A percentile compares a stretch with the other conserved stretches of the same genome.
Conservation (phyloP, 306 rosid species). For the Prunus kanzakura region DNA sequence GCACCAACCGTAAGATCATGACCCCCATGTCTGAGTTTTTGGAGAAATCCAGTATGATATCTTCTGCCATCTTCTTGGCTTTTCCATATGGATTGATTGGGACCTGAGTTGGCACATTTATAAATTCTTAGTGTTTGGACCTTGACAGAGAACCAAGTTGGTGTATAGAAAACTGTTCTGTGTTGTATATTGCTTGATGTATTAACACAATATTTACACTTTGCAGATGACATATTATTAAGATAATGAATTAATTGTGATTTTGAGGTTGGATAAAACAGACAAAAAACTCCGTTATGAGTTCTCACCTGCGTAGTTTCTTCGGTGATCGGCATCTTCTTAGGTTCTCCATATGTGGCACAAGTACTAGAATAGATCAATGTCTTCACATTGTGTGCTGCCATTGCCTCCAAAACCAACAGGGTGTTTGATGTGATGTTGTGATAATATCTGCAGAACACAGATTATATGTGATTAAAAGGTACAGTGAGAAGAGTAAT, state of each 20-base stretch:
- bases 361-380: constrained; percentile 96
- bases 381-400: constrained; percentile 70
- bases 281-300: background rate
- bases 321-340: constrained; percentile 94
- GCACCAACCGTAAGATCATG: constrained; percentile 81
- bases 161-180: background rate
- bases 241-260: background rate
- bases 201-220: background rate
- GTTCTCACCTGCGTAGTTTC: constrained; percentile 72
- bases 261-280: background rate
- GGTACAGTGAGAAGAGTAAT: background rate
- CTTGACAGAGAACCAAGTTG: background rate
- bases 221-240: background rate
- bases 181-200: background rate
- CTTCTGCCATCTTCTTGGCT: constrained; percentile 99
- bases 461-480: background rate
- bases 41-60: constrained; percentile 88
- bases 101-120: constrained; percentile 39
- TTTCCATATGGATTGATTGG: constrained; percentile 99
- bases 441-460: constrained; percentile 80
- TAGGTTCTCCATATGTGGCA: constrained; percentile 95
- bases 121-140: background rate
- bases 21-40: constrained; percentile 88
- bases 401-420: constrained; percentile 85
- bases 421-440: constrained; percentile 93